These are phyloP conservation scores for Ilex paraguariensis DNA, from an alignment of 305 asterid genomes.

Conservation along the genomic window DNA sequence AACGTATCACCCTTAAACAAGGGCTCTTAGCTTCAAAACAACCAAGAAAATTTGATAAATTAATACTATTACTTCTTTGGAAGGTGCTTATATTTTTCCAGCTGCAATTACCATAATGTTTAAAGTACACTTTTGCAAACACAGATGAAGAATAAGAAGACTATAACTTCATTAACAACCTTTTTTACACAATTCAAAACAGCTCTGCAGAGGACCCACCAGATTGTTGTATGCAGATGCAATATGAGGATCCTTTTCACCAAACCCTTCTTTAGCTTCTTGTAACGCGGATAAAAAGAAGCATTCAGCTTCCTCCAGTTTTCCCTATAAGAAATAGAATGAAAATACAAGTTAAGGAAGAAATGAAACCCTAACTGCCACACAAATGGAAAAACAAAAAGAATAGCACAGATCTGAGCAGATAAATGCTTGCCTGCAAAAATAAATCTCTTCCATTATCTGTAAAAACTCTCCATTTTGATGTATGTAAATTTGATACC, in stretches of 20 bases:
- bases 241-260: constrained; percentile 91
- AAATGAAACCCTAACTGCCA: constrained; percentile 1
- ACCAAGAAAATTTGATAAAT: no score
- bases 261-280: constrained; percentile 96
- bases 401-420: neutral
- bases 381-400: constrained; percentile 4
- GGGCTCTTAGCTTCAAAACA: no score
- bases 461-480: constrained; percentile 95
- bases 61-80: no score
- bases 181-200: neutral
- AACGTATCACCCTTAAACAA: no score
- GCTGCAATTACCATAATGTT: no score
- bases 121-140: neutral
- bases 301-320: constrained; percentile 73
- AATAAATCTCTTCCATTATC: constrained; percentile 80
- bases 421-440: constrained; percentile 49
- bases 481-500: constrained; percentile 80
- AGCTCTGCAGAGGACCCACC: constrained; percentile 39
- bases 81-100: no score
- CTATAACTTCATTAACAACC: neutral
- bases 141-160: neutral
- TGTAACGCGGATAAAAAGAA: constrained; percentile 67
- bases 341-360: constrained; percentile 2
- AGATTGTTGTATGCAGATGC: constrained; percentile 93
- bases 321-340: constrained; percentile 47